Evolutionary conservation across 225 moss, liverwort and hornwort species (phyloP).

Genomic region (Asterella californica): DNA sequence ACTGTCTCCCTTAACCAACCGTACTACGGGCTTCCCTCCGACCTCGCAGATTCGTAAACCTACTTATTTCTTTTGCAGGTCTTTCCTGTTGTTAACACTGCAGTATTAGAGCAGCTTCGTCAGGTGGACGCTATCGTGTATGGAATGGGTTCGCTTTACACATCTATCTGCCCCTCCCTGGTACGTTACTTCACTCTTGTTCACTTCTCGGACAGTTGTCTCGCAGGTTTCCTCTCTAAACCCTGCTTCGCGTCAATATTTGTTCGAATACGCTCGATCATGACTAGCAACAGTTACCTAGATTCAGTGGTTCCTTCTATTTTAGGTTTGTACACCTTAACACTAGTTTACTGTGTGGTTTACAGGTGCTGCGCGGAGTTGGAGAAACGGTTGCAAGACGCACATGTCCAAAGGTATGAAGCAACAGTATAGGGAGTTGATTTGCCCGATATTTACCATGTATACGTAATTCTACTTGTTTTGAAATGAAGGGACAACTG

Average conservation of each 20-base stretch:
- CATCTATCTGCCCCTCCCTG: constrained; percentile 96
- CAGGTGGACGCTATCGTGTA: constrained; percentile 91
- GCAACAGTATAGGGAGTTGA: constrained; percentile 6
- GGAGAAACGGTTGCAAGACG: constrained; percentile 84
- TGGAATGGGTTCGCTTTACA: constrained; percentile 96
- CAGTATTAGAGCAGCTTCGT: constrained; percentile 84
- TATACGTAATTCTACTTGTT: background rate
- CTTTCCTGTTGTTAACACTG: constrained; percentile 81
- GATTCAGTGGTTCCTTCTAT: background rate
- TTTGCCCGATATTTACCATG: too few species aligned
- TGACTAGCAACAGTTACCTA: background rate
- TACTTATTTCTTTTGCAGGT: constrained; percentile 49
- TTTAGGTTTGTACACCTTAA: background rate
- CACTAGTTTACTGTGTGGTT: background rate
- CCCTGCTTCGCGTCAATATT: background rate
- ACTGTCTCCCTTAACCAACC: too few species aligned
- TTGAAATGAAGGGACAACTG: background rate
- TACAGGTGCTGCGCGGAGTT: constrained; percentile 82
- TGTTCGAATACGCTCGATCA: background rate
- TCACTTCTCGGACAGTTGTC: background rate
- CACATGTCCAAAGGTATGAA: constrained; percentile 75
- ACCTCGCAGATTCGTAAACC: background rate
- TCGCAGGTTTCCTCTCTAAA: background rate
- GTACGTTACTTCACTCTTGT: constrained; percentile 34
- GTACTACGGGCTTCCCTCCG: too few species aligned